Evolutionary conservation across 164 flowering plant species (phyloP).

Genomic region (Cinnamomum chago): DNA sequence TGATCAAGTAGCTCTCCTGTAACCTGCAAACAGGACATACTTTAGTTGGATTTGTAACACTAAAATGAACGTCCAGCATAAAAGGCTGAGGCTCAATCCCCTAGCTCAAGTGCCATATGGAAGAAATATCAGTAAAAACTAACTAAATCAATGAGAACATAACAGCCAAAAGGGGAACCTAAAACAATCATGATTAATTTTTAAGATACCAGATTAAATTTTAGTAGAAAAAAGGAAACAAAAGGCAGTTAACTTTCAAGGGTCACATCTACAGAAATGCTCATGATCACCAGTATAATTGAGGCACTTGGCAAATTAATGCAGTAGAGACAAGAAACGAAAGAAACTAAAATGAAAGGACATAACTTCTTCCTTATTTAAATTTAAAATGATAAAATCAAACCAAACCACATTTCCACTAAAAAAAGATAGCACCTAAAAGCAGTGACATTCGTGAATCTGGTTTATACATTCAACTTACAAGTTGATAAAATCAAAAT

Average conservation of each 20-base stretch:
- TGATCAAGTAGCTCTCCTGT: slow-evolving; percentile 75
- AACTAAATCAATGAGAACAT: neutral
- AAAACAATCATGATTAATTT: too few species aligned
- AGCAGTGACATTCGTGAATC: neutral
- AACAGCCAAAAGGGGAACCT: too few species aligned
- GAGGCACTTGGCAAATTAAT: too few species aligned
- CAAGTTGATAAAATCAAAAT: neutral
- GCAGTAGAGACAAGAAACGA: neutral
- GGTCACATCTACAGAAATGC: too few species aligned
- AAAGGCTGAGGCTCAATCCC: neutral
- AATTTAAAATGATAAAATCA: too few species aligned
- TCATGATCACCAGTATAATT: too few species aligned
- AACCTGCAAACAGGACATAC: slow-evolving; percentile 45
- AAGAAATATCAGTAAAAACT: too few species aligned
- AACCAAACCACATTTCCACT: neutral
- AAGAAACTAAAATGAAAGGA: neutral
- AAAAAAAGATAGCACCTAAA: neutral
- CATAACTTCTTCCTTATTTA: too few species aligned
- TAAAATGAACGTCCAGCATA: neutral
- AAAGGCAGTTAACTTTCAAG: too few species aligned
- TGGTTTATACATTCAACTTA: neutral
- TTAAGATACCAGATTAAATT: too few species aligned
- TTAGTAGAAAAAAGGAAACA: too few species aligned
- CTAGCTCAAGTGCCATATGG: neutral
- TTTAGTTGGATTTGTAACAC: neutral